Base-by-base conservation (phyloP, 2,329 filamentous ascomycete species). In the Ceratocystis smalleyi region DNA sequence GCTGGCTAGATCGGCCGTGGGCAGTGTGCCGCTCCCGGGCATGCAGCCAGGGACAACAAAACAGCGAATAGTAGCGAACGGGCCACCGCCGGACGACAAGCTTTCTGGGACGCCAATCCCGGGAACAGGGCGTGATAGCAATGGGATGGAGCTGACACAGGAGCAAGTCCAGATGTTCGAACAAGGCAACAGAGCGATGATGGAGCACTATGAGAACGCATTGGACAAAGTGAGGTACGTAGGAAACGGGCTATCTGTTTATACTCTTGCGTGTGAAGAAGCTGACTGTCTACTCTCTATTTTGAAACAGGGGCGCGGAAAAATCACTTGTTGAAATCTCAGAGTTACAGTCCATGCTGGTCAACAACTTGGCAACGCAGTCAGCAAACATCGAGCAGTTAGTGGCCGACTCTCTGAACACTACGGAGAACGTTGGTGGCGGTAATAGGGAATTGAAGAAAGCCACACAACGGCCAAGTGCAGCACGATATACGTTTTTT, bases 111-210 rank as follows among this genome's bases (percentile, higher is more conserved):
- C 70, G 70, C 67, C 22, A 27, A 10, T 3, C 5, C 8, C 67
- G 67, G 61, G 67, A 66, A 54, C 66, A 68, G 59, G 43, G 15
- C 27, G 15, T 24, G 43, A 35, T 27, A 5, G 49, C 22, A 32
- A 45, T 22, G 70, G 75, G 61, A 75, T 83, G 51, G 82, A 85
- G 67, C 77, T 96, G 67, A 89, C 87, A 19, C 80, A 85, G 24
- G 91, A 96, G 72, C 92, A 97, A 74, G 77, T 94, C 62, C 92
- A 96, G 73, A 82, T 96, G 72, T 97, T 99, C 76, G 91, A 92
- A 69, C 83, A 90, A 74, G 91, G 95, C 72, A 96, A 97, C 72
- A 86, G 91, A 74, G 86, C 89, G 68, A 91, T 99, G 85, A 80
- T 97, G 69, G 88, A 88, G 74, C 89, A 96, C 74, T 96, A 95